Evolutionary conservation across 441 rosid species (phyloP), one percentile per base, ranked within the genome.

Genomic region (Pelargonium cotyledonis): DNA sequence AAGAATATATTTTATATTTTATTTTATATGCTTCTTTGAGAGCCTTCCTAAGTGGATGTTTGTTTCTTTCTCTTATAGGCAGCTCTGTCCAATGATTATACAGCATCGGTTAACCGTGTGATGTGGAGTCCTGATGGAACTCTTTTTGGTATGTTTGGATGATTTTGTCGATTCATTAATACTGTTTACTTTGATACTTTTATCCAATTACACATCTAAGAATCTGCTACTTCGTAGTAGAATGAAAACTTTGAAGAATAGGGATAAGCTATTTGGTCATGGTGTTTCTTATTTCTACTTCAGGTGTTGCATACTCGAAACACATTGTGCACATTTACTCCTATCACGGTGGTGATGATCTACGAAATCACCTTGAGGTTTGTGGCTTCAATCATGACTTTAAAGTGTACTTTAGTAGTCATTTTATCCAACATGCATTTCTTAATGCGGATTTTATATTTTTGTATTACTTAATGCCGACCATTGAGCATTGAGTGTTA

Each of bases 291-390:
- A 47, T 66, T 57, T 63, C 31, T 72, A 65, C 65, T 81, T 68
- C 80, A 92, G 96, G 96, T 21, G 92, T 92, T 71, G 98, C 96
- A 61, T 92, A 92, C 78, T 89, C 96, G 29, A 89, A 84, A 82
- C 80, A 88, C 82, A 79, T 92, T 68, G 89, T 92, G 77, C 98
- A 92, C 67, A 72, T 89, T 47, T 92, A 87, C 76, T 80, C 90
- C 15, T 88, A 86, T 71, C 86, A 79, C 64, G 90, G 85, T 8
- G 85, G 86, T 23, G 88, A 77, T 70, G 95, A 92, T 64, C 69
- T 92, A 67, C 81, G 88, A 68, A 81, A 87, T 73, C 89, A 83
- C 69, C 77, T 83, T 23, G 95, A 92, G 98, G 98, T 92, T 75
- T 74, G 93, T 80, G 55, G 70, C 21, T 26, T 31, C 23, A 63